These are phyloP conservation scores for Plantago elongata DNA, from an alignment of 257 asterid species.

Conservation along the genomic window DNA sequence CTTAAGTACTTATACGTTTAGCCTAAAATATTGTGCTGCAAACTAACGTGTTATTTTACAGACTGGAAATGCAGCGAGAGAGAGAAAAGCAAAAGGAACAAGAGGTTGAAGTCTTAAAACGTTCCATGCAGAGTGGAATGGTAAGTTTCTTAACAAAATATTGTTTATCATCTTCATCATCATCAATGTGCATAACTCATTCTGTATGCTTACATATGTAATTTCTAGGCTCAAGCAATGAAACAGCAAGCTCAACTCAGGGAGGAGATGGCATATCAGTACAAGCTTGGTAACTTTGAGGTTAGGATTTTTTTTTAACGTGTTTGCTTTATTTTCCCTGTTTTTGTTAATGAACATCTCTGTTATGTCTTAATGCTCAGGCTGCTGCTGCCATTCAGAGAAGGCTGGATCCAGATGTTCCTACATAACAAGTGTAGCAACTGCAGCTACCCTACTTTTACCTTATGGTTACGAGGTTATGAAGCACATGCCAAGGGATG, in stretches of 20 bases:
- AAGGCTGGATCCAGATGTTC: conserved; percentile 87
- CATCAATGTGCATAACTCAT: neutral
- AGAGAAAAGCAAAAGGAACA: conserved; percentile 82
- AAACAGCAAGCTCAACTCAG: conserved; percentile 91
- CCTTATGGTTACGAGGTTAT: neutral
- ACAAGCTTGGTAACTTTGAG: conserved; percentile 91
- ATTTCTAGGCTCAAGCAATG: conserved; percentile 91
- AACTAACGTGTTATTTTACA: conserved; percentile 21
- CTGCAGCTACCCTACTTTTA: neutral
- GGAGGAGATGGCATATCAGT: conserved; percentile 98
- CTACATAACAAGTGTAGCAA: conserved; percentile 36
- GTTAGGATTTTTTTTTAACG: conserved; percentile 29
- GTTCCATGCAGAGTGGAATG: conserved; percentile 90
- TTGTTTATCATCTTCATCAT: neutral
- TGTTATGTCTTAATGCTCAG: conserved; percentile 28
- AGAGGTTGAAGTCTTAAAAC: conserved; percentile 70
- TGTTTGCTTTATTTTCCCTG: neutral
- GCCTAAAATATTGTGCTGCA: neutral
- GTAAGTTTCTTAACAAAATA: conserved; percentile 26
- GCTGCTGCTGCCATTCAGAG: conserved; percentile 98
- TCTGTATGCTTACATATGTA: neutral
- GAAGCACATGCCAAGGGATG: neutral
- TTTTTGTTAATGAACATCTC: neutral
- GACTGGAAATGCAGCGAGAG: conserved; percentile 67
- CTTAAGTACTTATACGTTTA: neutral